Evolutionary conservation across 78 protist species (phyloP).

Genomic region (Protostelium mycophagum): DNA sequence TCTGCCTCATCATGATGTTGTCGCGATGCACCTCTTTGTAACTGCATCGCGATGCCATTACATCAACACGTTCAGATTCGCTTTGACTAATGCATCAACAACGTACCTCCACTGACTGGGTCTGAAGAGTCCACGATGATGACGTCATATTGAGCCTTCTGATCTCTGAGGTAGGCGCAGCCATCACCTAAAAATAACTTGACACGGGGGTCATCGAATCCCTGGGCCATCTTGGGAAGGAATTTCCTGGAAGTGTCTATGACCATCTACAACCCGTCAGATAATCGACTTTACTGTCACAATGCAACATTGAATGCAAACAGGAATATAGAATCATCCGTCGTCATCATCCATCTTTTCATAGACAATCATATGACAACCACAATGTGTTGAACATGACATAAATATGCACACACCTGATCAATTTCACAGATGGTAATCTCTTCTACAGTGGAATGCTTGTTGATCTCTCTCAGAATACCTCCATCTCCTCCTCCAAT

Average conservation of each 20-base stretch:
- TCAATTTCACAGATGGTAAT: constrained; percentile 89
- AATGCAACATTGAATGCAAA: not conserved
- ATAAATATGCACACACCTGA: constrained; percentile 7
- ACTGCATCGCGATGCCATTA: not conserved
- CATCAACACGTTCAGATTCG: too few species aligned
- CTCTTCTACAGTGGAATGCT: constrained; percentile 71
- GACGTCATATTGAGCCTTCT: constrained; percentile 78
- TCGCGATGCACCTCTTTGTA: too few species aligned
- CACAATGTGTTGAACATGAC: not conserved
- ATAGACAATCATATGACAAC: too few species aligned
- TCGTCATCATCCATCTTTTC: too few species aligned
- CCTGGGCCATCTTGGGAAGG: constrained; percentile 66
- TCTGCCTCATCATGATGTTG: too few species aligned
- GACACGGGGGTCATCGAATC: constrained; percentile 77
- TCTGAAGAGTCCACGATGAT: constrained; percentile 95
- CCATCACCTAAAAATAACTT: constrained; percentile 87
- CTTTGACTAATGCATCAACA: not conserved
- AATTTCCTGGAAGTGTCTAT: constrained; percentile 62
- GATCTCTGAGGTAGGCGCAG: constrained; percentile 64
- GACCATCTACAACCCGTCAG: constrained; percentile 40
- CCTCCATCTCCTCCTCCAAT: constrained; percentile 99
- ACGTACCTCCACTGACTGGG: constrained; percentile 67
- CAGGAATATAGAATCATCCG: too few species aligned
- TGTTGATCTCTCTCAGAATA: constrained; percentile 84
- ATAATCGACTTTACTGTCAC: too few species aligned